Evolutionary conservation across 148 eudicot genomes (phyloP).

Genomic region (Rhododendron griersonianum): DNA sequence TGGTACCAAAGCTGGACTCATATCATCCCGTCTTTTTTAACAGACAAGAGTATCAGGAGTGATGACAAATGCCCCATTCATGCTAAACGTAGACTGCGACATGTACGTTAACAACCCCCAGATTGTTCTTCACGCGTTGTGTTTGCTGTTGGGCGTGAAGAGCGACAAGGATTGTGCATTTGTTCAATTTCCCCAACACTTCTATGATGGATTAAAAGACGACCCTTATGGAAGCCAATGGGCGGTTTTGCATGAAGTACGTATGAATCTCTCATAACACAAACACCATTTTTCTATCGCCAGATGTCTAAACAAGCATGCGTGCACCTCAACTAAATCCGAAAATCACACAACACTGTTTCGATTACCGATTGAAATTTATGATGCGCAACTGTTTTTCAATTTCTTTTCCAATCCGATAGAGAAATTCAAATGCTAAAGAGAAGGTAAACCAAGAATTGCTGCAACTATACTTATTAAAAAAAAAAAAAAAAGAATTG

Average conservation of each 20-base stretch:
- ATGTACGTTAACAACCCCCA: constrained; percentile 35
- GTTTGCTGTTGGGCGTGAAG: constrained; percentile 19
- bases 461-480: no score
- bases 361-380: background rate
- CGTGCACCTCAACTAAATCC: no score
- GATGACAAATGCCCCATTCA: constrained; percentile 43
- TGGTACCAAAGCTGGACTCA: no score
- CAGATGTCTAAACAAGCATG: no score
- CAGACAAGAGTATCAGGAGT: constrained; percentile 37
- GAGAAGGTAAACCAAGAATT: background rate
- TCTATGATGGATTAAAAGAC: constrained; percentile 31
- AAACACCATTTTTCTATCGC: no score
- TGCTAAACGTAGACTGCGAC: constrained; percentile 40
- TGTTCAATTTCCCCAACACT: constrained; percentile 27
- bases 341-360: no score
- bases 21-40: no score
- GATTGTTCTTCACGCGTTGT: constrained; percentile 26
- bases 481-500: no score
- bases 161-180: constrained; percentile 20
- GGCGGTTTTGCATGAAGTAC: constrained; percentile 7
- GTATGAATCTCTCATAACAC: background rate
- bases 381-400: background rate
- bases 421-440: background rate
- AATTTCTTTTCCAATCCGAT: background rate
- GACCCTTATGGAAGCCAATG: constrained; percentile 38